A percentile compares a stretch with the other conserved stretches of the same genome.
phyloP scores from a whole-genome alignment of 2,329 filamentous ascomycete species.

The Stagonosporopsis rhizophila region DNA sequence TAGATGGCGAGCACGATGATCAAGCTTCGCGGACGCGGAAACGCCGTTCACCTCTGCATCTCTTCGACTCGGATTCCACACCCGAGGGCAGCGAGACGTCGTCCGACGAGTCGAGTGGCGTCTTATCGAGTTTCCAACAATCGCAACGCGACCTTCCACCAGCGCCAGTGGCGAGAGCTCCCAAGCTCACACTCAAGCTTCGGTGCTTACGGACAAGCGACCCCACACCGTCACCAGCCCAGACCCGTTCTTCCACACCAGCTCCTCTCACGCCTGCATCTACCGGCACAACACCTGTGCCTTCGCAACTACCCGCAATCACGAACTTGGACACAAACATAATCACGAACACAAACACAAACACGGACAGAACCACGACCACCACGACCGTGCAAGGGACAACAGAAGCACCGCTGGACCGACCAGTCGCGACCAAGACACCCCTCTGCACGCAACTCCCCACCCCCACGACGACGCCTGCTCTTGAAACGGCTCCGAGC shows the following conservation, averaged over 20 bases:
- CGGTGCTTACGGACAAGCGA: conserved; percentile 41
- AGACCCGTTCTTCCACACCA: conserved; percentile 29
- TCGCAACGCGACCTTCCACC: conserved; percentile 31
- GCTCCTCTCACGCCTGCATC: conserved; percentile 17
- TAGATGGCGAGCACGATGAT: conserved; percentile 60
- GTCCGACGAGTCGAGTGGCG: conserved; percentile 44
- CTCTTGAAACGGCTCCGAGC: conserved; percentile 5
- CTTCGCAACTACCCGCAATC: conserved; percentile 2
- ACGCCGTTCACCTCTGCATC: conserved; percentile 57
- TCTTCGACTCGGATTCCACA: conserved; percentile 52
- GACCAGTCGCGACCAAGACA: conserved; percentile 2
- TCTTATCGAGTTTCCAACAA: conserved; percentile 35
- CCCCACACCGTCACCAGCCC: conserved; percentile 23
- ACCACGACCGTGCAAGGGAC: neutral
- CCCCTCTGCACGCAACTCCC: conserved; percentile 3
- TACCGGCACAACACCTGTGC: conserved; percentile 19
- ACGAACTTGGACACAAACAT: neutral
- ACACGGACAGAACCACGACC: too few relatives aligned
- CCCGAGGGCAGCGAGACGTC: conserved; percentile 46
- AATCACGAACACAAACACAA: too few relatives aligned
- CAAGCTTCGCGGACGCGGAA: conserved; percentile 59
- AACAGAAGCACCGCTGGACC: neutral
- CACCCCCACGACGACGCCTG: conserved; percentile 18
- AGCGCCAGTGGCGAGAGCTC: conserved; percentile 29
- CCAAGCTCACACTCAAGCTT: conserved; percentile 43